These are phyloP conservation scores for Thelephora terrestris DNA, from an alignment of 1,284 basidiomycete genomes.

Conservation along the genomic window DNA sequence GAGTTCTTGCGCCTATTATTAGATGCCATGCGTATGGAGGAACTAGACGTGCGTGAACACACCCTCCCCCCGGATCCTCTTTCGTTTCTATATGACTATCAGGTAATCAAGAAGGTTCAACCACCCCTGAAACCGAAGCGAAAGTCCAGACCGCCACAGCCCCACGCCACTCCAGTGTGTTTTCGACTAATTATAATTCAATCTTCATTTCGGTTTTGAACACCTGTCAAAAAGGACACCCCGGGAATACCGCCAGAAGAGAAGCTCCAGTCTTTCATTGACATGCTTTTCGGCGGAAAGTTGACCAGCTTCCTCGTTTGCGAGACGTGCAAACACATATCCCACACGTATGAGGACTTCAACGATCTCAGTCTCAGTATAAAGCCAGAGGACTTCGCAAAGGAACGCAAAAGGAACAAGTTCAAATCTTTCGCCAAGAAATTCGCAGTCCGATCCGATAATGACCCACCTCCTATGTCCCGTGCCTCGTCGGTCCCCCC, in stretches of 20 bases:
- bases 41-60: conserved; percentile 63
- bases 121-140: conserved; percentile 31
- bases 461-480: conserved; percentile 5
- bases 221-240: neutral
- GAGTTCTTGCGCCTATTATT: conserved; percentile 84
- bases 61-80: neutral
- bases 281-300: conserved; percentile 83
- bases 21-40: conserved; percentile 94
- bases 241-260: conserved; percentile 28
- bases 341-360: conserved; percentile 89
- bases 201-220: neutral
- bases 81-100: conserved; percentile 2
- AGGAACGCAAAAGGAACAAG: conserved; percentile 58
- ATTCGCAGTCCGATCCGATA: conserved; percentile 31
- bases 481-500: conserved; percentile 24
- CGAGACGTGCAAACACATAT: conserved; percentile 86
- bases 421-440: conserved; percentile 62
- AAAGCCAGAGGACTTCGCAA: conserved; percentile 66
- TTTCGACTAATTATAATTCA: neutral
- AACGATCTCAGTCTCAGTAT: conserved; percentile 85
- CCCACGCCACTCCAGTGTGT: conserved; percentile 4
- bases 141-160: conserved; percentile 12
- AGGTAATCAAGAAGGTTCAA: conserved; percentile 74
- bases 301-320: conserved; percentile 88
- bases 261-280: conserved; percentile 63